Conservation (phyloP, 2,329 filamentous ascomycete species). For the Fusarium austroafricanum region DNA sequence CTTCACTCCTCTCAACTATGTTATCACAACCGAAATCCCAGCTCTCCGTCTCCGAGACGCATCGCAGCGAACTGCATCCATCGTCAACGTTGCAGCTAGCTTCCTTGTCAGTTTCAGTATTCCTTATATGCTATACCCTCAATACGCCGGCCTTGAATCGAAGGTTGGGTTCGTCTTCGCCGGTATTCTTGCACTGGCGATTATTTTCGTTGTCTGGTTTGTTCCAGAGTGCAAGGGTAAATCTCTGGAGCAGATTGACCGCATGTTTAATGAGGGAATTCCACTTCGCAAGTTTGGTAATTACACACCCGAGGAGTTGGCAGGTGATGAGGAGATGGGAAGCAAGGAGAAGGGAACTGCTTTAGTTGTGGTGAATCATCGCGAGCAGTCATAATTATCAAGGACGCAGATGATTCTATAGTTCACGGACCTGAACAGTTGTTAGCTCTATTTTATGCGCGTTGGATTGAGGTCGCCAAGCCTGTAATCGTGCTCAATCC, state of each 20-base stretch:
- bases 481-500: too few species aligned
- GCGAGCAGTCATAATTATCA: neutral
- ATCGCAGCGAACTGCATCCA: conserved; percentile 19
- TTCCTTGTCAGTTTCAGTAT: conserved; percentile 39
- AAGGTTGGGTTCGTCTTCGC: conserved; percentile 42
- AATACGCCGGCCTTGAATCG: conserved; percentile 26
- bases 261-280: conserved; percentile 31
- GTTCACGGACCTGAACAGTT: too few species aligned
- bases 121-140: conserved; percentile 31
- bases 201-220: conserved; percentile 28
- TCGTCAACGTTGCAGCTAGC: neutral
- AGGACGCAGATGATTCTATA: too few species aligned
- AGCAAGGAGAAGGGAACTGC: neutral
- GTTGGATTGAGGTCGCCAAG: too few species aligned
- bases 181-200: conserved; percentile 4
- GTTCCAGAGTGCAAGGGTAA: conserved; percentile 40
- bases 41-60: conserved; percentile 25
- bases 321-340: conserved; percentile 3
- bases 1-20: conserved; percentile 27
- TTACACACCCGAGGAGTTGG: conserved; percentile 17
- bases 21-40: conserved; percentile 37
- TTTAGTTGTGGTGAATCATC: neutral
- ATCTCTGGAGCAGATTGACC: conserved; percentile 38
- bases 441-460: too few species aligned
- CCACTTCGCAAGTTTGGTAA: conserved; percentile 35